Conservation (phyloP, 2,329 filamentous ascomycete genomes). For the Dactylellina parvicollis region DNA sequence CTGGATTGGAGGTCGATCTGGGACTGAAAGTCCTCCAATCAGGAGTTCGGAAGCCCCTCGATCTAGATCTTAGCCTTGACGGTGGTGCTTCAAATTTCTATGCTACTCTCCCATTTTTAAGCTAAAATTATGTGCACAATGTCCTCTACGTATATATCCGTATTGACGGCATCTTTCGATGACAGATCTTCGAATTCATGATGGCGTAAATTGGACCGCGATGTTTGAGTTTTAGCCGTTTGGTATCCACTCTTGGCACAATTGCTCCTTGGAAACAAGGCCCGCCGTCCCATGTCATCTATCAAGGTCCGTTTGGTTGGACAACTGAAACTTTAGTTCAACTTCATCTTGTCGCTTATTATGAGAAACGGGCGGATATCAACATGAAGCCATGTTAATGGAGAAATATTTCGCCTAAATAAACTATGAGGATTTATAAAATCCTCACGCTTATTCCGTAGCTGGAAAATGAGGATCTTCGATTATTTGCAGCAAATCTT, state of each 20-base stretch:
- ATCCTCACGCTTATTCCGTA: background rate
- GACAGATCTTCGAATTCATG: background rate
- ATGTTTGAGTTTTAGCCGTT: slow-evolving; percentile 17
- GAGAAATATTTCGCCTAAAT: slow-evolving; percentile 44
- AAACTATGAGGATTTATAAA: slow-evolving; percentile 5
- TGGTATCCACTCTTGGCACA: too few relatives aligned
- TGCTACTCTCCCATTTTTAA: background rate
- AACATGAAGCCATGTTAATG: slow-evolving; percentile 5
- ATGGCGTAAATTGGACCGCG: background rate
- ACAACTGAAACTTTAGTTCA: slow-evolving; percentile 21
- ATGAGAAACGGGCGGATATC: slow-evolving; percentile 34
- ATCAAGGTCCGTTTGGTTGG: background rate
- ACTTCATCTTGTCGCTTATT: background rate
- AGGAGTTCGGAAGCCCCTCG: background rate
- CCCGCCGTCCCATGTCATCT: slow-evolving; percentile 12
- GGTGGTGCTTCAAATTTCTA: background rate
- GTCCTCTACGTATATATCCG: too few relatives aligned
- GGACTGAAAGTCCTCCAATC: slow-evolving; percentile 36
- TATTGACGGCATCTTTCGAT: too few relatives aligned
- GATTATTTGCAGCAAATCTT: background rate
- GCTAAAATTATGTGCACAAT: background rate
- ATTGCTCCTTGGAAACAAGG: slow-evolving; percentile 22
- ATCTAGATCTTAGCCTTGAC: background rate
- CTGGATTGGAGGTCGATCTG: slow-evolving; percentile 7
- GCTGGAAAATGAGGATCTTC: background rate